Conservation (phyloP, 371 early-diverging fungal species). For the Saksenaea oblongispora region DNA sequence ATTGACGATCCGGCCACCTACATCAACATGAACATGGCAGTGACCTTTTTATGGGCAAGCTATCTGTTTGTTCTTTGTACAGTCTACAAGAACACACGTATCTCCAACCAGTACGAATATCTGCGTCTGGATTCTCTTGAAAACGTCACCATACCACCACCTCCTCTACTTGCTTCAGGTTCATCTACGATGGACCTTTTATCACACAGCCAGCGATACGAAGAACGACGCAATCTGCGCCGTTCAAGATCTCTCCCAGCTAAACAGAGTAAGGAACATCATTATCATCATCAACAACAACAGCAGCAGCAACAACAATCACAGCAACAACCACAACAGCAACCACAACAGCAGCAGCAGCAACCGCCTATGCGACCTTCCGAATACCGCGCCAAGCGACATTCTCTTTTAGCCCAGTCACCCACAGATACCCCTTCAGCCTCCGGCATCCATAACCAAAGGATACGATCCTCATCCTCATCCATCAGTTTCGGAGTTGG, state of each 20-base stretch:
- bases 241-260: conserved; percentile 16
- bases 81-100: conserved; percentile 75
- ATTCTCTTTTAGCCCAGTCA: conserved; percentile 39
- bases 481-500: conserved; percentile 13
- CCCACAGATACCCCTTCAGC: conserved; percentile 18
- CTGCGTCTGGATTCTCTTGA: neutral
- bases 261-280: conserved; percentile 12
- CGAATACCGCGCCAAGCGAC: conserved; percentile 49
- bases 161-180: neutral
- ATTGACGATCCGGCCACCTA: conserved; percentile 36
- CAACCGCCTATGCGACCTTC: conserved; percentile 41
- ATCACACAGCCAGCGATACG: conserved; percentile 4
- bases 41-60: conserved; percentile 40
- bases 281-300: neutral
- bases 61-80: conserved; percentile 61
- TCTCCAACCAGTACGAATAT: conserved; percentile 21
- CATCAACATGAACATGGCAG: conserved; percentile 33
- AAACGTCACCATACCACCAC: conserved; percentile 7
- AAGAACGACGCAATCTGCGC: conserved; percentile 16
- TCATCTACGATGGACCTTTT: neutral
- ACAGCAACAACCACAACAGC: conserved; percentile 10
- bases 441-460: conserved; percentile 8
- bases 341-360: neutral
- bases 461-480: conserved; percentile 19
- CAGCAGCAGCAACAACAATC: conserved; percentile 8